Base-by-base conservation (phyloP, 2,329 filamentous ascomycete species). In the Lasiodiplodia hormozganensis region DNA sequence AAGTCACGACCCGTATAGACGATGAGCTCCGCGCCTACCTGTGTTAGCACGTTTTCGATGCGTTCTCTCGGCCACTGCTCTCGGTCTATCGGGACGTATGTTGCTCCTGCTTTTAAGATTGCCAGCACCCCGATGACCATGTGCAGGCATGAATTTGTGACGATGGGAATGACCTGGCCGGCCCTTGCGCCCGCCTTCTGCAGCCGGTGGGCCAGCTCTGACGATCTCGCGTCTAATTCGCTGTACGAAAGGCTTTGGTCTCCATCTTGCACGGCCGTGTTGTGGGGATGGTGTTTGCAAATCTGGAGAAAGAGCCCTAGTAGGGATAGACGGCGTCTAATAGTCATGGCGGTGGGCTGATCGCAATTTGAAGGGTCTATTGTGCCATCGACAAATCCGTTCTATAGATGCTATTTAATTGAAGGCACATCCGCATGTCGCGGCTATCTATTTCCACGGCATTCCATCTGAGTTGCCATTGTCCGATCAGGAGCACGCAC, bases 41-140 rank as follows among this genome's bases (percentile, higher is more conserved):
- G 25, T 14, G 10, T 18, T 18, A 68, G 12, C 16, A 53, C 47
- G 38, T 51, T 54, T n/a, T 62, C 47, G 14, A 68, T 54, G 14
- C 49, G 21, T 51, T 47, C 43, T 14, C 23, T n/a, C 18, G 57
- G 56, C 67, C 67, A 68, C 18, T 64, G 57, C 18, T 47, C 43
- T 7, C 43, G 47, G 47, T 68, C 67, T 52, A 68, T 38, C 18
- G 67, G 67, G 14, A 54, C 49, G 34, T 68, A 68, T 7, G 12
- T 64, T 34, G 57, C 67, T 14, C 56, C 67, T 14, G 40, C 43
- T 47, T 52, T 68, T 16, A 68, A 31, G 23, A 68, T 64, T 6
- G 23, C 67, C 12, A 68, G 36, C 18, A 68, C 49, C 8, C 57
- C 67, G 31, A 64, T 23, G 4, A 68, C 57, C 67, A 68, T 68